Evolutionary conservation across 2,329 filamentous ascomycete genomes (phyloP), one percentile per base, ranked within the genome.

Genomic region (Epichloe gansuensis): DNA sequence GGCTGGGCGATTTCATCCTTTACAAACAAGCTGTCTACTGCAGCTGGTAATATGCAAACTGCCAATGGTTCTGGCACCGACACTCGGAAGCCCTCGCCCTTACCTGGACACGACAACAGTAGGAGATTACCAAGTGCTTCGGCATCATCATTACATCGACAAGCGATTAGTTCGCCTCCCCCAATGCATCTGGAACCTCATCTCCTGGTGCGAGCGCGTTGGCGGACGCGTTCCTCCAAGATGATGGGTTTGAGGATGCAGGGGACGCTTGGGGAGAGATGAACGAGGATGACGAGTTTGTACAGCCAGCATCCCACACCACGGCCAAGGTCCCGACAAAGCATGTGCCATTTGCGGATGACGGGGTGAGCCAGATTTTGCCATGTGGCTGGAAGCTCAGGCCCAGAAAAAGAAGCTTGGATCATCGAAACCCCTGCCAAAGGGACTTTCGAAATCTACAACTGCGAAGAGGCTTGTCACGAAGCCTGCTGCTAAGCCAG

Each of bases 1-100:
- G 93, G 93, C 12, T 98, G 93, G 93, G 93, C 93, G 1, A 96
- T 98, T 52, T 97, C 93, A 0, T 96, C 90, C 1, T 98, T 98
- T 65, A 97, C 93, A 2, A 97, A 97, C 69, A 96, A 95, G 62
- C 67, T 97, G 12, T 84, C 88, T 2, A 72, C 86, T 0, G 90
- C 89, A 0, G 86, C 86, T 8, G 93, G 93, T 17, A 86, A 96
- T 53, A 98, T 98, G 57, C 77, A 91, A 63, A 72, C 76, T 17
- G 69, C 74, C 51, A 75, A 76, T 55, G 71, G 71, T 34, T 65
- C 69, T 2, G 62, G 72, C 3, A 62, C 69, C 0, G 63, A 72
- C 12, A 69, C 76, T 21, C 69, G 69, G 13, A 72, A 72, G 25
- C 64, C 69, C 2, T 59, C 63, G 0, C 65, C 69, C 12, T 68